A percentile compares a stretch with the other conserved stretches of the same genome.
phyloP scores from a whole-genome alignment of 1,139 yeast species.

The Spathaspora sp. region DNA sequence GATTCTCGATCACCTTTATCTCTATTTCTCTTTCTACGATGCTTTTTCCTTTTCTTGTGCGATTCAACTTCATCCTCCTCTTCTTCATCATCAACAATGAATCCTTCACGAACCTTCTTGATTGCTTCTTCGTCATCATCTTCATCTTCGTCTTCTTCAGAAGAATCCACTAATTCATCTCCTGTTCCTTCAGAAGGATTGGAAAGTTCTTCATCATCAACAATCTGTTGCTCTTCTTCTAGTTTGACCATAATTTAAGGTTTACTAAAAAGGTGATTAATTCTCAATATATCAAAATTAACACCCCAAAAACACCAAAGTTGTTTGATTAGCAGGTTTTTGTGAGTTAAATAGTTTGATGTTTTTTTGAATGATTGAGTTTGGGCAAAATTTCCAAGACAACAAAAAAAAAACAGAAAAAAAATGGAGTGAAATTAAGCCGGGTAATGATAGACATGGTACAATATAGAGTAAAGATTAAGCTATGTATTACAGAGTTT shows the following conservation, averaged over 20 bases:
- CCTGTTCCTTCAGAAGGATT: conserved; percentile 38
- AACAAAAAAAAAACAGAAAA: conserved; percentile 1
- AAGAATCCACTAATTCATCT: conserved; percentile 60
- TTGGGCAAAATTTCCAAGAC: conserved; percentile 5
- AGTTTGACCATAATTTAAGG: conserved; percentile 16
- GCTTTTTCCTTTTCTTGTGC: conserved; percentile 36
- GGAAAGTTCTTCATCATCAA: conserved; percentile 23
- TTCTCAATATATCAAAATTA: background rate
- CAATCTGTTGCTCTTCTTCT: conserved; percentile 37
- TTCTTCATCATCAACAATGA: conserved; percentile 90
- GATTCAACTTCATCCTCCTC: conserved; percentile 51
- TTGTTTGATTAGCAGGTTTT: background rate
- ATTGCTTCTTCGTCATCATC: conserved; percentile 79
- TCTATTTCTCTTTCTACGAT: conserved; percentile 42
- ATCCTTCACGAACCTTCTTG: conserved; percentile 79
- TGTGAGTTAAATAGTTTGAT: background rate
- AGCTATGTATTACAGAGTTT: too few species aligned
- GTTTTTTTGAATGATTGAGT: background rate
- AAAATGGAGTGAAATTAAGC: too few species aligned
- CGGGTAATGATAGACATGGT: too few species aligned
- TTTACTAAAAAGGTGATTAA: background rate
- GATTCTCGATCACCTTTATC: conserved; percentile 13
- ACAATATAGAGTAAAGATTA: too few species aligned
- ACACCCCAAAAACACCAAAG: background rate
- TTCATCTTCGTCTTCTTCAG: conserved; percentile 66